Evolutionary conservation across 2,329 filamentous ascomycete species (phyloP).

Genomic region (Fulvia fulva): DNA sequence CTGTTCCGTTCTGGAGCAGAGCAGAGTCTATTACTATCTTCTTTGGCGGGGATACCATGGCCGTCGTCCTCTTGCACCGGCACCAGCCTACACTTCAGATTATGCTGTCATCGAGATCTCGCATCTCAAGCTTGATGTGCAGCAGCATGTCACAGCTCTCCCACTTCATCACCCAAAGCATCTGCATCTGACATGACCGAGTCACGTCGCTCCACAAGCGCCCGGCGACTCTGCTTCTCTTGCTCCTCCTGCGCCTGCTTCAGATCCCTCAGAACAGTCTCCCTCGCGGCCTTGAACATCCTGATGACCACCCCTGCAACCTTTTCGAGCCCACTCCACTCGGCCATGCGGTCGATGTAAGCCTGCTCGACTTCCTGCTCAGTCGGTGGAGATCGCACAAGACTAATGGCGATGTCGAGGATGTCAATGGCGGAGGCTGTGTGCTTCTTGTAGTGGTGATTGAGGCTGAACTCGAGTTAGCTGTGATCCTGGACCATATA

Average conservation of each 20-base stretch:
- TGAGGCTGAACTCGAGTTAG: background rate
- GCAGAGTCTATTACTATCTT: too few relatives aligned
- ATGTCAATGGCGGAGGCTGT: background rate
- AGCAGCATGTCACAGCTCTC: too few relatives aligned
- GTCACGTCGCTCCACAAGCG: background rate
- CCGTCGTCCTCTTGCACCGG: too few relatives aligned
- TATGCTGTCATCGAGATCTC: too few relatives aligned
- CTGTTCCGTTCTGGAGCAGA: too few relatives aligned
- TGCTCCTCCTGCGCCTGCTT: background rate
- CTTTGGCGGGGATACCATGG: too few relatives aligned
- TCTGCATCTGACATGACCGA: background rate
- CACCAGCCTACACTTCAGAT: too few relatives aligned
- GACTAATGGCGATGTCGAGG: background rate
- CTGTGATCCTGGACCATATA: background rate
- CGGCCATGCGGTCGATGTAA: background rate
- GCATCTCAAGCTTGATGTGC: too few relatives aligned
- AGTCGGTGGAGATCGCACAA: background rate
- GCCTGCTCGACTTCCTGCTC: background rate
- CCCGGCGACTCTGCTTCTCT: background rate
- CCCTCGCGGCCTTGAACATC: background rate
- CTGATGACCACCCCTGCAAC: background rate
- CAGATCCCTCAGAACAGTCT: background rate
- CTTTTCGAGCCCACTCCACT: background rate
- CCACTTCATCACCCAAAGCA: background rate
- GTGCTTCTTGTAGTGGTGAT: background rate